Percentiles rank a stretch among this genome's conserved stretches.
phyloP scores from a whole-genome alignment of 2,329 filamentous ascomycete genomes.

The Sporothrix pallida region DNA sequence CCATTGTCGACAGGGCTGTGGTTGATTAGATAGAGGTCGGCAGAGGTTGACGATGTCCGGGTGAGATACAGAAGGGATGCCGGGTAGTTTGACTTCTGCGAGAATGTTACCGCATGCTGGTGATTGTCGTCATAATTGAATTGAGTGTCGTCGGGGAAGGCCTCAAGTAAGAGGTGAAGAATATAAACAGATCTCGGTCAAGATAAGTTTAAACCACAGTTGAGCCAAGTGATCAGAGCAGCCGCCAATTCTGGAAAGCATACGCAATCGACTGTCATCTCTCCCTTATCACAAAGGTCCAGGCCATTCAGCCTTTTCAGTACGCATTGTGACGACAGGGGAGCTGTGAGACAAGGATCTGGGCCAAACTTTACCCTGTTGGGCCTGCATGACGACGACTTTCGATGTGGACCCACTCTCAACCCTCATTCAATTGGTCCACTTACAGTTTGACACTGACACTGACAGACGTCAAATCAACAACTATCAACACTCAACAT shows the following conservation, averaged over 20 bases:
- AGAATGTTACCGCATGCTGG: neutral
- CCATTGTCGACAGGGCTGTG: neutral
- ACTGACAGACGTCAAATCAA: neutral
- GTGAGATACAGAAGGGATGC: neutral
- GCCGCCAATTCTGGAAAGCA: neutral
- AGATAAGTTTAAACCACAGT: neutral
- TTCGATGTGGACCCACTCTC: neutral
- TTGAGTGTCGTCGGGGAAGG: neutral
- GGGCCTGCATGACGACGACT: conserved; percentile 26
- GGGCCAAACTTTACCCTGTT: neutral
- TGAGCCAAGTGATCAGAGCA: neutral
- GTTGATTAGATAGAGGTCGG: no score
- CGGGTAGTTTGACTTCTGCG: neutral
- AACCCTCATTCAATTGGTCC: neutral
- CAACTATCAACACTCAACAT: neutral
- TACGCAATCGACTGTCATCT: neutral
- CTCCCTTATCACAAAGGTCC: neutral
- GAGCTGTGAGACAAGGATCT: neutral
- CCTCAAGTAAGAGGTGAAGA: neutral
- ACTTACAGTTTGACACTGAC: neutral
- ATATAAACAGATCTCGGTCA: neutral
- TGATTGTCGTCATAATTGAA: no score
- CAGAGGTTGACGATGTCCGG: neutral
- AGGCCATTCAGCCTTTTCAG: neutral
- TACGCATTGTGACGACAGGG: neutral